phyloP scores from a whole-genome alignment of 169 alveolate genomes.

The Cryptosporidium viatorum region DNA sequence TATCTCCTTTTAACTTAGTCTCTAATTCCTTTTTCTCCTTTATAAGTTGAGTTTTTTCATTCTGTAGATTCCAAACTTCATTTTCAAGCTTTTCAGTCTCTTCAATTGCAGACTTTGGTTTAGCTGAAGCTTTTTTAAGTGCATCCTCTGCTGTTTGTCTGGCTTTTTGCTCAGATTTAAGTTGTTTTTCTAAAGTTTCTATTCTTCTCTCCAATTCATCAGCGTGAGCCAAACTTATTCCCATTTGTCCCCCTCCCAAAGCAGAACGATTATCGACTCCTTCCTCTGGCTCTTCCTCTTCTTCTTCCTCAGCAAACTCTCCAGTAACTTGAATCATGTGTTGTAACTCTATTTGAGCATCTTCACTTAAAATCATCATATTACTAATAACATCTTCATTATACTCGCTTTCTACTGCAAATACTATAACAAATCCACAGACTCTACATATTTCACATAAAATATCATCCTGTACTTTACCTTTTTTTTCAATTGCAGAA shows the following conservation, averaged over 20 bases:
- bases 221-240: conserved; percentile 55
- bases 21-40: conserved; percentile 65
- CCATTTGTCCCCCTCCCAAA: not conserved
- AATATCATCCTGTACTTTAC: conserved; percentile 3
- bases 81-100: conserved; percentile 72
- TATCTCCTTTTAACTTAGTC: conserved; percentile 16
- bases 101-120: conserved; percentile 57
- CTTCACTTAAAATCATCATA: conserved; percentile 70
- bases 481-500: conserved; percentile 56
- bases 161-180: conserved; percentile 57
- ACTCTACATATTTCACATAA: conserved; percentile 50
- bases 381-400: conserved; percentile 63
- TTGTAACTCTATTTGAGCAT: conserved; percentile 61
- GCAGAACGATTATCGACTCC: not conserved
- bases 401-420: conserved; percentile 73
- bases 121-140: conserved; percentile 57
- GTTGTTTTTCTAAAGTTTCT: conserved; percentile 42
- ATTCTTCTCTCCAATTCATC: conserved; percentile 59
- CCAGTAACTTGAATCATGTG: conserved; percentile 71
- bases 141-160: conserved; percentile 71
- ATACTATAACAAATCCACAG: conserved; percentile 68
- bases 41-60: conserved; percentile 36
- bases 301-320: conserved; percentile 58
- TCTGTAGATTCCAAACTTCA: conserved; percentile 67
- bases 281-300: conserved; percentile 11